A percentile compares a stretch with the other conserved stretches of the same genome.
Evolutionary conservation across 352 stramenopile genomes (phyloP).

Genomic region (Pythium dissotocum): DNA sequence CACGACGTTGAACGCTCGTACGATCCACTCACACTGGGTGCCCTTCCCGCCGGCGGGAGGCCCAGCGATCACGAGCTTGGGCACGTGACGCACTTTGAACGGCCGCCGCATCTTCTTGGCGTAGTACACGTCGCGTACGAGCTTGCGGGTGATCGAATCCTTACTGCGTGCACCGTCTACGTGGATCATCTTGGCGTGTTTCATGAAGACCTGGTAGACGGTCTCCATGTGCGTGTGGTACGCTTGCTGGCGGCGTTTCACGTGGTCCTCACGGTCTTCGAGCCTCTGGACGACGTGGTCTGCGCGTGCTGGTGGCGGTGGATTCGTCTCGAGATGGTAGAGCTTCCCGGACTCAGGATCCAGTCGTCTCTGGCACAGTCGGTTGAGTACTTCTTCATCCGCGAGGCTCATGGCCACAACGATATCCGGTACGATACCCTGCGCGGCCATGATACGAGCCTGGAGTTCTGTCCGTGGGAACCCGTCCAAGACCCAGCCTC

Average conservation of each 20-base stretch:
- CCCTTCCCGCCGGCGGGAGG: conserved; percentile 94
- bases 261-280: conserved; percentile 84
- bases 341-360: conserved; percentile 76
- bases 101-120: conserved; percentile 43
- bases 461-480: conserved; percentile 93
- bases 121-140: conserved; percentile 56
- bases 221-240: conserved; percentile 84
- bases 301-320: conserved; percentile 48
- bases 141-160: conserved; percentile 39
- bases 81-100: conserved; percentile 44
- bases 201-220: conserved; percentile 78
- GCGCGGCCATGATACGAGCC: conserved; percentile 81
- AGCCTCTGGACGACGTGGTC: conserved; percentile 63
- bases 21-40: conserved; percentile 95
- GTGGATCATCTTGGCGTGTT: conserved; percentile 61
- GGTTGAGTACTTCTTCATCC: conserved; percentile 86
- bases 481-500: conserved; percentile 94
- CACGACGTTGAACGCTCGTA: conserved; percentile 89
- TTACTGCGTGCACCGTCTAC: conserved; percentile 62
- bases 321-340: conserved; percentile 83
- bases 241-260: conserved; percentile 68
- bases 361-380: conserved; percentile 74
- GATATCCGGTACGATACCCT: conserved; percentile 82
- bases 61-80: conserved; percentile 89
- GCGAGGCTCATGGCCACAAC: conserved; percentile 92